Evolutionary conservation across 768 basidiomycete species (phyloP), one percentile per base, ranked within the genome.

Genomic region (Boletus sensibilis): DNA sequence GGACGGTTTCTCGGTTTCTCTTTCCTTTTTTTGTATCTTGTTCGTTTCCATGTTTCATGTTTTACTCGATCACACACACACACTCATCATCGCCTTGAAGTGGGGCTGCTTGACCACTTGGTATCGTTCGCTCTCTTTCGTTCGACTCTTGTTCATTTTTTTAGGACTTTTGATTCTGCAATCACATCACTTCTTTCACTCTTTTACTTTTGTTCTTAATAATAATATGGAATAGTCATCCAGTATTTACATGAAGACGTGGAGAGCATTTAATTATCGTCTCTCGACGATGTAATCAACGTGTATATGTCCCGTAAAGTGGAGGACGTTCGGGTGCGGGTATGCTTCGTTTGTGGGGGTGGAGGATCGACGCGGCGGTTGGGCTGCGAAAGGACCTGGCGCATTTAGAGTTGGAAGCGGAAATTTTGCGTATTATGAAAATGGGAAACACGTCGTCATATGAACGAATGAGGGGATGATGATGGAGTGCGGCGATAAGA

Each of bases 11-110:
- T 31, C 21, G 18, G 29, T 42, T 31, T 29, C 27, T 29, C 10
- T 8, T 29, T 37, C 16, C 16, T 13, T 34, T 31, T 31, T 12
- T 12, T 31, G 27, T 29, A 14, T 42, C 31, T 33, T 7, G n/a
- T 52, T 25, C 31, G 42, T 52, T 47, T 46, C 43, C 51, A 34
- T 31, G 52, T 52, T 50, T 34, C 33, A 50, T 18, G 16, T 45
- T 31, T 29, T n/a, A 6, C 25, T 13, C 11, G 21, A 23, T 42
- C 3, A 13, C 41, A 9, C 12, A n/a, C n/a, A n/a, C 2, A 7
- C 27, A 29, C 27, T 7, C 35, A 14, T 40, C 25, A 20, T n/a
- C 13, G 13, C 27, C 18, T 20, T 14, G 16, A 25, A 16, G 7
- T 21, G 23, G 42, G 14, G 16, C 14, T 14, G 21, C 23, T 4